phyloP scores from a whole-genome alignment of 305 asterid species.

The Solanum chacoense region DNA sequence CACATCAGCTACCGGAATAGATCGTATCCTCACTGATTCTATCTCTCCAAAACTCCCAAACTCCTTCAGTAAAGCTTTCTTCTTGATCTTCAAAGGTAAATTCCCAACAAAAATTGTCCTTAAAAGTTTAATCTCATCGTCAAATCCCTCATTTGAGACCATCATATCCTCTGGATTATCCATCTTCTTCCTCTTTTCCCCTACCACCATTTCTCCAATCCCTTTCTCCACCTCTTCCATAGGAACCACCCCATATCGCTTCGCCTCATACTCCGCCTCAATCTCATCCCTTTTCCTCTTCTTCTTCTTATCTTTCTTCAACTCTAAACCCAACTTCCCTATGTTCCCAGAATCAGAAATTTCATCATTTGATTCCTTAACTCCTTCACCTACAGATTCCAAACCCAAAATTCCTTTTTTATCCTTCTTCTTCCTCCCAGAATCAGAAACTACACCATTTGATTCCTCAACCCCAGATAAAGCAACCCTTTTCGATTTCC shows the following conservation, averaged over 20 bases:
- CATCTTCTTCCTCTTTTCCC: constrained; percentile 82
- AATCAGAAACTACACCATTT: background rate
- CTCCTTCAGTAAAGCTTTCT: constrained; percentile 61
- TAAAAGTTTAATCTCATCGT: constrained; percentile 74
- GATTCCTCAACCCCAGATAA: background rate
- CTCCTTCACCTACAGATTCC: constrained; percentile 9
- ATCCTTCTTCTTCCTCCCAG: constrained; percentile 25
- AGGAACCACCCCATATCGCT: constrained; percentile 28
- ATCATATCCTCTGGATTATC: constrained; percentile 62
- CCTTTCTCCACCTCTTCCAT: constrained; percentile 11
- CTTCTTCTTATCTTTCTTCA: constrained; percentile 38
- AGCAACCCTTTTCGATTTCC: background rate
- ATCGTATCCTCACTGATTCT: constrained; percentile 82
- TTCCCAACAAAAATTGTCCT: constrained; percentile 91
- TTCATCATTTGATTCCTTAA: background rate
- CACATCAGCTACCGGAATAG: constrained; percentile 76
- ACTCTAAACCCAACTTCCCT: constrained; percentile 10
- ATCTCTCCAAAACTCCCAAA: constrained; percentile 76
- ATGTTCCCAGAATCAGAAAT: constrained; percentile 2
- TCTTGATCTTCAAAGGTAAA: constrained; percentile 71
- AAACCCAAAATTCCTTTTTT: background rate
- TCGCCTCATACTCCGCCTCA: constrained; percentile 62
- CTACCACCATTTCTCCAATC: constrained; percentile 33
- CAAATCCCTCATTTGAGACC: constrained; percentile 79
- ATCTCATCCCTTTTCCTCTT: constrained; percentile 89